A percentile compares a stretch with the other conserved stretches of the same genome.
These are phyloP conservation scores for Candida ficus DNA, from an alignment of 805 yeast species.

Conservation along the genomic window DNA sequence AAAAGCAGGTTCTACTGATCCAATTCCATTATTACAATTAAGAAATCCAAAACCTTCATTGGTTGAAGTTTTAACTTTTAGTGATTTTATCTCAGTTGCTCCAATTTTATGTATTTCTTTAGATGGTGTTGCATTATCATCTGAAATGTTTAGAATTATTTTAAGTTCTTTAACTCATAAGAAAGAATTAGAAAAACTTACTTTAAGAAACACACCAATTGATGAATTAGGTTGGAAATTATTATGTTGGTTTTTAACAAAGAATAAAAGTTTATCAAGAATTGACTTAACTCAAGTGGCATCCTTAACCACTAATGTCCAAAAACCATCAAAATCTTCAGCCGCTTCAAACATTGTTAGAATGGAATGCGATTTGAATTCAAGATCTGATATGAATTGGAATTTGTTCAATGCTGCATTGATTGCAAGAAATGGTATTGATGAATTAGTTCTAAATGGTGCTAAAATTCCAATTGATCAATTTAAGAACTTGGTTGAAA, in stretches of 20 bases:
- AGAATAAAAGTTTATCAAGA: slow-evolving; percentile 50
- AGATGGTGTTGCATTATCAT: slow-evolving; percentile 73
- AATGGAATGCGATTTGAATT: slow-evolving; percentile 32
- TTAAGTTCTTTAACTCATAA: slow-evolving; percentile 60
- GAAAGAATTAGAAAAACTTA: slow-evolving; percentile 61
- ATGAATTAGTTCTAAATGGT: slow-evolving; percentile 77
- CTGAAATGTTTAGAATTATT: slow-evolving; percentile 69
- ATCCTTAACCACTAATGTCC: slow-evolving; percentile 31
- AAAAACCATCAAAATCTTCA: slow-evolving; percentile 33
- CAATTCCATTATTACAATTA: slow-evolving; percentile 70
- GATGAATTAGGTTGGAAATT: slow-evolving; percentile 76
- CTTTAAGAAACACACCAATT: slow-evolving; percentile 74
- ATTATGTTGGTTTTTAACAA: slow-evolving; percentile 70
- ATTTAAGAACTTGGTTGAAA: slow-evolving; percentile 52
- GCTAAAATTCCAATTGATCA: slow-evolving; percentile 59
- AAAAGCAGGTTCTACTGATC: slow-evolving; percentile 69
- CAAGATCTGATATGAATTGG: slow-evolving; percentile 81
- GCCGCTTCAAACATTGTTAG: slow-evolving; percentile 26
- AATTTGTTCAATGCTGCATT: slow-evolving; percentile 68
- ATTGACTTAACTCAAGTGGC: slow-evolving; percentile 60
- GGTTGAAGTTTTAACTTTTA: slow-evolving; percentile 80
- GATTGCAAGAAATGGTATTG: slow-evolving; percentile 70
- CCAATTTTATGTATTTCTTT: slow-evolving; percentile 73
- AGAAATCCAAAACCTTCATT: slow-evolving; percentile 85
- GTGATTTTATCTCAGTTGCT: slow-evolving; percentile 82